Conservation (phyloP, 2,329 filamentous ascomycete species). For the Aspergillus niger region DNA sequence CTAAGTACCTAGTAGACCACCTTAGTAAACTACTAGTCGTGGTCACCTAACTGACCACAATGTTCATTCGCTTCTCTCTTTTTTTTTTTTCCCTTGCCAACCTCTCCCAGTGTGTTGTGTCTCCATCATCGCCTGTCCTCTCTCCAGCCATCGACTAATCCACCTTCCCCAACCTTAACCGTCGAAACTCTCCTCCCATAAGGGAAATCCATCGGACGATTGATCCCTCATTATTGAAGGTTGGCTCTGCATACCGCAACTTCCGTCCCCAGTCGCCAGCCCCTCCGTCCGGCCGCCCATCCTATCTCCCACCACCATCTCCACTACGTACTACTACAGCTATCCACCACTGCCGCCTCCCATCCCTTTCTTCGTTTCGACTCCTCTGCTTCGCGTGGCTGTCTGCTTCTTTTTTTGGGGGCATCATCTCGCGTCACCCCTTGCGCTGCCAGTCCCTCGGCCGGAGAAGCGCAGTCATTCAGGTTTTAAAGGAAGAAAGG, state of each 20-base stretch:
- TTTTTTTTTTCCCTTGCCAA: constrained; percentile 7
- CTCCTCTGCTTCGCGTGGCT: constrained; percentile 26
- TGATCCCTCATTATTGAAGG: constrained; percentile 20
- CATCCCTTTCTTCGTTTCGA: constrained; percentile 24
- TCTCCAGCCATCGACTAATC: constrained; percentile 9
- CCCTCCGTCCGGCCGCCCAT: constrained; percentile 12
- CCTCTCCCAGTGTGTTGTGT: constrained; percentile 3
- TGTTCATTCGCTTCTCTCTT: constrained; percentile 16
- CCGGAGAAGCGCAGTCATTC: constrained; percentile 14
- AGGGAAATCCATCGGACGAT: constrained; percentile 26
- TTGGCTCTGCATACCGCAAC: constrained; percentile 30
- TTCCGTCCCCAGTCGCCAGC: constrained; percentile 22
- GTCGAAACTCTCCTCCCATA: constrained; percentile 16
- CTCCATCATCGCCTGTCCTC: neutral
- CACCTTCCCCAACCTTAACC: constrained; percentile 8
- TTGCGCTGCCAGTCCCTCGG: constrained; percentile 21
- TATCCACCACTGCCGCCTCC: constrained; percentile 7
- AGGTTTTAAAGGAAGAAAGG: constrained; percentile 28
- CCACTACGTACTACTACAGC: neutral
- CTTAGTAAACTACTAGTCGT: neutral
- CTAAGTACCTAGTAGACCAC: neutral
- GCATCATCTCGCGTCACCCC: constrained; percentile 19
- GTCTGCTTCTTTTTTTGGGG: constrained; percentile 20
- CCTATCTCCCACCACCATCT: constrained; percentile 1
- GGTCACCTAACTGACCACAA: constrained; percentile 7